Conservation (phyloP, 371 early-diverging fungal species). For the Mortierella sp. region DNA sequence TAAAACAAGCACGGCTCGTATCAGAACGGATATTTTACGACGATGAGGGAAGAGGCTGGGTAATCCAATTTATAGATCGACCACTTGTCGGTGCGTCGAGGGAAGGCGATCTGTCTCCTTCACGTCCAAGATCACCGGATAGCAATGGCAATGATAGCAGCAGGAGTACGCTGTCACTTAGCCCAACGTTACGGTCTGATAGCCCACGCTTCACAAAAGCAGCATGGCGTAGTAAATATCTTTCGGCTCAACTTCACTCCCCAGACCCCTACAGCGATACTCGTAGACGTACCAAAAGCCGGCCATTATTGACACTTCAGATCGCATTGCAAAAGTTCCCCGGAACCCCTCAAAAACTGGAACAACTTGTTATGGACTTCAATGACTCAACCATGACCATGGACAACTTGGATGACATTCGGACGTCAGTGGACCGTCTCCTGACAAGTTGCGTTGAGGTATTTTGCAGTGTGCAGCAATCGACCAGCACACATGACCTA, state of each 20-base stretch:
- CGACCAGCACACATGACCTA: neutral
- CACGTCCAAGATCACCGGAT: conserved; percentile 9
- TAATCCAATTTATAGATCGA: conserved; percentile 50
- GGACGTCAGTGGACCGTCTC: conserved; percentile 42
- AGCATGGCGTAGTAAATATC: conserved; percentile 9
- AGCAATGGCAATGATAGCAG: neutral
- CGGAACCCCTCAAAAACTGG: conserved; percentile 28
- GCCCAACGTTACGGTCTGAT: neutral
- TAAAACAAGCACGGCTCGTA: conserved; percentile 48
- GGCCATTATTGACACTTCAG: conserved; percentile 36
- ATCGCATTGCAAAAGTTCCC: conserved; percentile 36
- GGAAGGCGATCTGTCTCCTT: conserved; percentile 1
- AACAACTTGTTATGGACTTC: conserved; percentile 51
- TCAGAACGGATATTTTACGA: conserved; percentile 51
- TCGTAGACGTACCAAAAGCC: conserved; percentile 7
- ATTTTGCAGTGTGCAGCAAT: neutral
- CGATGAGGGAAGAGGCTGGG: conserved; percentile 47
- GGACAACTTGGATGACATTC: conserved; percentile 43
- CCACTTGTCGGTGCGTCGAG: conserved; percentile 33
- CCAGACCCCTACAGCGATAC: conserved; percentile 5
- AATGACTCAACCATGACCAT: conserved; percentile 52
- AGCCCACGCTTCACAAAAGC: neutral
- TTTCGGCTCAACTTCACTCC: neutral
- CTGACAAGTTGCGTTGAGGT: conserved; percentile 42
- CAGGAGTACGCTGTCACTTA: neutral